Conservation (phyloP, 345 rosid genomes). For the Raphanus sativus region DNA sequence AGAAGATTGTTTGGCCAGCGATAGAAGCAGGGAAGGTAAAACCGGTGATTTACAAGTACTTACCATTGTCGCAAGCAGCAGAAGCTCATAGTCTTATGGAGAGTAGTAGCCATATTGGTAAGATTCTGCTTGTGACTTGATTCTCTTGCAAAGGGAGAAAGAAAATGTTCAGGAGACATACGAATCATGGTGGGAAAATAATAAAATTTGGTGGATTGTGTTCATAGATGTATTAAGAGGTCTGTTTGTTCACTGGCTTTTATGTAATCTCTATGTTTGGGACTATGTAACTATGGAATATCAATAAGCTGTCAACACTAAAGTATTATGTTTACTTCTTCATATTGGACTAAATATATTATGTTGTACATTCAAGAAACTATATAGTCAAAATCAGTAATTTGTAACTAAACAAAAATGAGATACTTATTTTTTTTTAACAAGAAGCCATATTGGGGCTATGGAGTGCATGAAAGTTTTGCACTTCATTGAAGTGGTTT, state of each 20-base stretch:
- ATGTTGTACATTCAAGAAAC: neutral
- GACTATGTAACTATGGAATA: neutral
- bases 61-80: constrained; percentile 61
- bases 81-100: constrained; percentile 78
- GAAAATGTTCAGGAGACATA: neutral
- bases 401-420: neutral
- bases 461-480: too few species aligned
- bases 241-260: neutral
- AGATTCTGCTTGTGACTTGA: constrained; percentile 68
- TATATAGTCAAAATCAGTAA: neutral
- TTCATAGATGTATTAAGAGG: neutral
- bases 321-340: neutral
- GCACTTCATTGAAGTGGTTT: too few species aligned
- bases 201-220: constrained; percentile 2
- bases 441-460: neutral
- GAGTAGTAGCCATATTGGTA: constrained; percentile 76
- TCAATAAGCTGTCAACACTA: constrained; percentile 12
- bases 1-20: constrained; percentile 88
- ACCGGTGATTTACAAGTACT: constrained; percentile 55
- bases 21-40: constrained; percentile 66
- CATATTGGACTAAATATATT: neutral
- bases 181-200: neutral
- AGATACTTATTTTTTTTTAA: neutral
- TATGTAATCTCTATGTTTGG: constrained; percentile 6
- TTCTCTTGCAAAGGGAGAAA: neutral